Evolutionary conservation across 768 basidiomycete genomes (phyloP).

Genomic region (Amanita fuliginea): DNA sequence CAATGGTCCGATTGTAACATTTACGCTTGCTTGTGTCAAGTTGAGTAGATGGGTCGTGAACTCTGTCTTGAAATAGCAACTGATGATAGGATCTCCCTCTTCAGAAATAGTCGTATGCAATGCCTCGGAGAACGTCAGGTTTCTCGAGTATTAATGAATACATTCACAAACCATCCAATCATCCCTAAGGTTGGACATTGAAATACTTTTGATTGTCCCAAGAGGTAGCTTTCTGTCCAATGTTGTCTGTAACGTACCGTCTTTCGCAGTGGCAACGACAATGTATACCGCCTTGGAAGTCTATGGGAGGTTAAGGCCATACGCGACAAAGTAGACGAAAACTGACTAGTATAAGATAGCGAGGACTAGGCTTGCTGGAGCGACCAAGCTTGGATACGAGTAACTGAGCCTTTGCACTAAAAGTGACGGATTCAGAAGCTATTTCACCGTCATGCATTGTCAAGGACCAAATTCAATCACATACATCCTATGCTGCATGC

Average conservation of each 20-base stretch:
- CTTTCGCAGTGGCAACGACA: slow-evolving; percentile 46
- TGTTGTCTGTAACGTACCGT: slow-evolving; percentile 44
- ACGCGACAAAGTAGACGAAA: background rate
- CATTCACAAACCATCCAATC: slow-evolving; percentile 79
- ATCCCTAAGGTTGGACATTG: slow-evolving; percentile 82
- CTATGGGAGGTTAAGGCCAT: slow-evolving; percentile 24
- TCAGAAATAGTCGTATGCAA: slow-evolving; percentile 73
- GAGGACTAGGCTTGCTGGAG: slow-evolving; percentile 86
- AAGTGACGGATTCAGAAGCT: slow-evolving; percentile 66
- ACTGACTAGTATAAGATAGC: slow-evolving; percentile 82
- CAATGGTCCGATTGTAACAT: slow-evolving; percentile 66
- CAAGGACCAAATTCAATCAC: slow-evolving; percentile 13
- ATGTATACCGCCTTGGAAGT: slow-evolving; percentile 82
- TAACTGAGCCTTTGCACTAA: slow-evolving; percentile 73
- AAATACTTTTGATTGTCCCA: slow-evolving; percentile 77
- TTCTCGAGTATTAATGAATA: background rate
- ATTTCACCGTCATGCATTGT: background rate
- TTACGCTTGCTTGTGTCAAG: slow-evolving; percentile 67
- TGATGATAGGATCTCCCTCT: slow-evolving; percentile 91
- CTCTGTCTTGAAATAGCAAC: slow-evolving; percentile 94
- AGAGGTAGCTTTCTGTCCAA: slow-evolving; percentile 87
- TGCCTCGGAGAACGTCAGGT: slow-evolving; percentile 30
- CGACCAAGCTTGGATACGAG: slow-evolving; percentile 78
- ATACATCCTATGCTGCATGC: slow-evolving; percentile 68
- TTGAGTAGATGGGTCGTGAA: slow-evolving; percentile 73